phyloP scores from a whole-genome alignment of 192 early-diverging fungal species.

The Helicostylum pulchrum region DNA sequence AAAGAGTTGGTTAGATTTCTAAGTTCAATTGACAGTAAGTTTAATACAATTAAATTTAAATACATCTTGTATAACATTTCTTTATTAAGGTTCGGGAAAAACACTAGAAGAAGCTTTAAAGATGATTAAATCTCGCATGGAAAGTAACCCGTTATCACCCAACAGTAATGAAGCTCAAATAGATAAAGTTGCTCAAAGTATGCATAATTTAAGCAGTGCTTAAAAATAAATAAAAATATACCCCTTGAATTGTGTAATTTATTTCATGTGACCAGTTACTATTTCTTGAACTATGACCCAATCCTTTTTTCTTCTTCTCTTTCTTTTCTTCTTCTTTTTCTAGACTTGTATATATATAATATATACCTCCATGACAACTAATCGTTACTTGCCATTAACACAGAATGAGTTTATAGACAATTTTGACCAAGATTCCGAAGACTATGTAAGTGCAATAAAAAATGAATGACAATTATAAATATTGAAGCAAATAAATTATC shows the following conservation, averaged over 20 bases:
- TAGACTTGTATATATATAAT: conserved; percentile 1
- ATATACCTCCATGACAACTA: no score
- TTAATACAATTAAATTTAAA: background rate
- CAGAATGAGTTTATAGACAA: no score
- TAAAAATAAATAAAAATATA: background rate
- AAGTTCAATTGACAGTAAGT: conserved; percentile 71
- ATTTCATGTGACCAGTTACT: background rate
- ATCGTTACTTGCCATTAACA: no score
- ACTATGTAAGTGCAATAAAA: no score
- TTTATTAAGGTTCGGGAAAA: conserved; percentile 39
- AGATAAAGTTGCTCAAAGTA: conserved; percentile 19
- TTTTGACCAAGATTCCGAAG: no score
- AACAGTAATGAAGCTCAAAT: conserved; percentile 10
- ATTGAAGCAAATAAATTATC: no score
- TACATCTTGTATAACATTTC: background rate
- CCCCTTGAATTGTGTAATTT: background rate
- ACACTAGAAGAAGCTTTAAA: conserved; percentile 43
- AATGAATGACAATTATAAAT: no score
- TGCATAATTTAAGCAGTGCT: background rate
- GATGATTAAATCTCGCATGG: conserved; percentile 20
- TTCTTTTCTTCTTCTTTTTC: conserved; percentile 1
- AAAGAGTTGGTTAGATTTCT: conserved; percentile 79
- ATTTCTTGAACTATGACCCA: no score
- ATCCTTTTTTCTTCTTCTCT: background rate
- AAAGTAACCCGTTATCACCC: background rate